Base-by-base conservation (phyloP, 805 yeast genomes). In the Yarrowia keelungensis region DNA sequence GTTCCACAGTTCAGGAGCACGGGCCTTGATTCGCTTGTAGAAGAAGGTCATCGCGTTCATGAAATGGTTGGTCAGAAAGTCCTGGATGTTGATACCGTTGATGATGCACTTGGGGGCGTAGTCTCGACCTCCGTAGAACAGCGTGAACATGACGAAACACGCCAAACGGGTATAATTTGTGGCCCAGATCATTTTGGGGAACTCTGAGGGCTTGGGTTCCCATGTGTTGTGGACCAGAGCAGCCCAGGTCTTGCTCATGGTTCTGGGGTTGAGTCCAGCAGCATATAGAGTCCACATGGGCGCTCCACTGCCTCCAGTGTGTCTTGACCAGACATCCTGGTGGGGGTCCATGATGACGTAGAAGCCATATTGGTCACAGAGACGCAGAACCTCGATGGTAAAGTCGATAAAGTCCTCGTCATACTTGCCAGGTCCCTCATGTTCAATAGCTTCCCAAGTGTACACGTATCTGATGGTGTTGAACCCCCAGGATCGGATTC, bases 391-490 rank as follows among this genome's bases (percentile, higher is more conserved):
- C 69, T 86, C 80, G 53, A 89, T 81, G 0, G 94, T 85, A 76
- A 89, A 92, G 53, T 88, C 87, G 51, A 91, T 84, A 74, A 85
- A 92, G 35, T 86, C 92, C 58, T 85, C 87, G 77, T 92, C 97
- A 76, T 90, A 92, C 11, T 77, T 76, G 0, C 90, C 95, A 0
- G 98, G 98, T 0, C 97, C 97, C 69, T 79, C 81, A 73, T 92
- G 97, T 76, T 93, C 97, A 10, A 92, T 75, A 0, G 97, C 94
- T 74, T 92, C 98, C 97, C 97, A 92, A 0, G 95, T 89, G 61
- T 90, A 81, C n/a, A 91, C 81, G 75, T 87, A 90, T 69, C 98
- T 79, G 35, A 93, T 83, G 8, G 89, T 83, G 75, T 92, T 92
- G 78, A 83, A 91, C 1, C 98, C 98, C 83, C 93, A 84, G 2